Conservation (phyloP, 2,329 filamentous ascomycete genomes). For the Calonectria fujianensis region DNA sequence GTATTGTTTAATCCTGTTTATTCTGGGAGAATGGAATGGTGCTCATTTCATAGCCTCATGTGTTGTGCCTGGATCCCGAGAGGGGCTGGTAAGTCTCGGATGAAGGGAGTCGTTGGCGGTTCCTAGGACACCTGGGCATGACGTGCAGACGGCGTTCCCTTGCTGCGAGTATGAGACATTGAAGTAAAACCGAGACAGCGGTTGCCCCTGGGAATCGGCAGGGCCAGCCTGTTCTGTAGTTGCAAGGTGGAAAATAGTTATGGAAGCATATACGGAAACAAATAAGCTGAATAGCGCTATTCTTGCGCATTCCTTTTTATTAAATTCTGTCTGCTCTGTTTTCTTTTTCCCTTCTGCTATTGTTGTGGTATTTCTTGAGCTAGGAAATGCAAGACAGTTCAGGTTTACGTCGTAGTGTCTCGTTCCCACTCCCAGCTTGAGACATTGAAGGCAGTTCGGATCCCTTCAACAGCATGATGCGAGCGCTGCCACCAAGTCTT, state of each 20-base stretch:
- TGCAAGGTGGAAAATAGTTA: not conserved
- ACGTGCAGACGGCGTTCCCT: not conserved
- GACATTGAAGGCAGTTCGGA: not conserved
- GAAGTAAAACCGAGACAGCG: not conserved
- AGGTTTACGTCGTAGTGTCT: not conserved
- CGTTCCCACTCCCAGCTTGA: not conserved
- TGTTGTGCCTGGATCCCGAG: too few species aligned
- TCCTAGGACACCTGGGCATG: not conserved
- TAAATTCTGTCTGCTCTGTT: too few species aligned
- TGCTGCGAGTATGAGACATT: not conserved
- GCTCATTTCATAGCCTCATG: not conserved
- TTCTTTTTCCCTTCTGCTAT: not conserved
- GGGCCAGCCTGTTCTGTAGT: not conserved
- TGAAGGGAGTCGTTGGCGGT: not conserved
- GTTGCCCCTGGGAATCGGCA: not conserved
- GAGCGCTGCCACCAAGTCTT: not conserved
- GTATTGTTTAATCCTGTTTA: too few species aligned
- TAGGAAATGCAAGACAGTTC: not conserved
- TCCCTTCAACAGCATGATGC: not conserved
- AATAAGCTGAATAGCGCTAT: not conserved
- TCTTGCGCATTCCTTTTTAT: too few species aligned
- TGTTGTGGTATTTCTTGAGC: not conserved
- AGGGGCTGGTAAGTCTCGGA: not conserved
- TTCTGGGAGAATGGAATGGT: not conserved
- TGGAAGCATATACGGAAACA: not conserved